Base-by-base conservation (phyloP, 768 basidiomycete species). In the Cyathus striatus region DNA sequence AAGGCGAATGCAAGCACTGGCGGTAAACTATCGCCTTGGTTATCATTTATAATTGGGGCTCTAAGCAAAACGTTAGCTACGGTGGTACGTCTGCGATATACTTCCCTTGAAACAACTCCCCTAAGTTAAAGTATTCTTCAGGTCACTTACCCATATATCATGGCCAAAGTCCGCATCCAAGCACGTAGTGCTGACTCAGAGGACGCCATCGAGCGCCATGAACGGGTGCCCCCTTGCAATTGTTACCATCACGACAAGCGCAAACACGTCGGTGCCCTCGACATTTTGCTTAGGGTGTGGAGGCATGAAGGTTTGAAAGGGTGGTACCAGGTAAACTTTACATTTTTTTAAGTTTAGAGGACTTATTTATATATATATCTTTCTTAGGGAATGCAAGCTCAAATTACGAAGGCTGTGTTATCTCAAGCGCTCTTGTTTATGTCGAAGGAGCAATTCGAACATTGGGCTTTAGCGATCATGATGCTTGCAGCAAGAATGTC, bases 371-470 rank as follows among this genome's bases (percentile, higher is more conserved):
- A 40, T 12, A n/a, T 7, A 13, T 16, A 12, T 10, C 16, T 22
- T 34, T 32, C 47, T 37, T 62, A 94, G 86, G 96, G 96, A 9
- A 94, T 99, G 88, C 75, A 86, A 50, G 94, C 96, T 0, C 96
- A 99, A 62, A 93, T 98, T 44, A 75, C 81, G 40, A 99, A 99
- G 62, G 96, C 95, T 0, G 94, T 97, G 10, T 66, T 99, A 12
- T 89, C 91, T 6, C 96, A 99, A 62, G 95, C 93, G 2, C 72
- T 99, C 49, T 66, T 98, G 41, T 99, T 99, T 72, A 86, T 95
- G 70, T 90, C 92, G 49, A 99, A 99, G 65, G 95, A 97, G 56
- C 89, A 93, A 56, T 94, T 99, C 54, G 96, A 99, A 60, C 79
- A 78, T 3, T 95, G 86, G 78, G 83, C 90, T 1, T 68, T 91